These are phyloP conservation scores for Crassisporium funariophilum DNA, from an alignment of 768 basidiomycete species.

Conservation along the genomic window DNA sequence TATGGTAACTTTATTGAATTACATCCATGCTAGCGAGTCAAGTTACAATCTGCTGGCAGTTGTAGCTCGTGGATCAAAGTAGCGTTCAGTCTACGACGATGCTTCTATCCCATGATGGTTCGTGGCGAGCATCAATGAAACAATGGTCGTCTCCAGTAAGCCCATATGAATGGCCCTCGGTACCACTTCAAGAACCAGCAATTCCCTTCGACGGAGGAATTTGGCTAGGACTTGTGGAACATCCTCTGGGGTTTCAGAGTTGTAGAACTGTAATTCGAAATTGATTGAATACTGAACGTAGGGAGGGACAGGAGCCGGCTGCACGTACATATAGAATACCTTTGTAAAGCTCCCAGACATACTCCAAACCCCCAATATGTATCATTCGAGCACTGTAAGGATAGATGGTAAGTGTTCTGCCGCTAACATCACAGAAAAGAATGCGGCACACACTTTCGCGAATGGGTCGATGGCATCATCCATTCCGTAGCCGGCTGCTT, in stretches of 20 bases:
- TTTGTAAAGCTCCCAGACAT: constrained; percentile 7
- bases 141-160: constrained; percentile 5
- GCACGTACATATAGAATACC: constrained; percentile 5
- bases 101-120: not conserved
- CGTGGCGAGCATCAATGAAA: constrained; percentile 7
- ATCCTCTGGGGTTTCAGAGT: not conserved
- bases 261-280: not conserved
- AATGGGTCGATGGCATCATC: constrained; percentile 1
- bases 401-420: not conserved
- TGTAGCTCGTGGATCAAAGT: no score
- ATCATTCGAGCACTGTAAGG: not conserved
- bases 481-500: constrained; percentile 1
- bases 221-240: constrained; percentile 3
- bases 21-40: no score
- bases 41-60: no score
- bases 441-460: constrained; percentile 1
- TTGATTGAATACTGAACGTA: not conserved
- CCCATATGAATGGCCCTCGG: not conserved
- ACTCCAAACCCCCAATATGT: not conserved
- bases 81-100: no score
- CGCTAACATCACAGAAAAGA: not conserved
- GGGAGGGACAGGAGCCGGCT: no score
- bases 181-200: not conserved
- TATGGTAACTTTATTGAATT: no score
- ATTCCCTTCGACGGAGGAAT: not conserved